Evolutionary conservation across 106 monocot species (phyloP).

Genomic region (Dioscorea alata): DNA sequence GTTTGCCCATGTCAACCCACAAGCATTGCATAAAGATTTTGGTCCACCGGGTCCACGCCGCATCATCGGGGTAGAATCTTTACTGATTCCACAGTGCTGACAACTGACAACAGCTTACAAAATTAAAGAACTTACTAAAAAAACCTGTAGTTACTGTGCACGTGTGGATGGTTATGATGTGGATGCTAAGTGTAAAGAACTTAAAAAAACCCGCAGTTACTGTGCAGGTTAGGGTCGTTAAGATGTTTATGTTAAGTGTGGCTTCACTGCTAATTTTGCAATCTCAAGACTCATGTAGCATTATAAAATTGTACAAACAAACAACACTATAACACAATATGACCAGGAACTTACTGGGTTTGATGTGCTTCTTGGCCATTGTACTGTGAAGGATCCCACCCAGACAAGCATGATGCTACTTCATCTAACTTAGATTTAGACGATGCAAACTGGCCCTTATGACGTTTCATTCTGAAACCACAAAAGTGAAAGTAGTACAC

Average conservation of each 20-base stretch:
- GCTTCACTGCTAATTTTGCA: too few species aligned
- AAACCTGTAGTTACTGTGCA: too few species aligned
- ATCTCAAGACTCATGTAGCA: too few species aligned
- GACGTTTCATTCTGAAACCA: conserved; percentile 33
- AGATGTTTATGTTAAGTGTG: too few species aligned
- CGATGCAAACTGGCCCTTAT: conserved; percentile 51
- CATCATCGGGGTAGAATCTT: conserved; percentile 44
- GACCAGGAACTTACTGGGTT: conserved; percentile 19
- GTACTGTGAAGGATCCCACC: conserved; percentile 14
- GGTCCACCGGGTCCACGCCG: conserved; percentile 49
- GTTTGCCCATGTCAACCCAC: conserved; percentile 51
- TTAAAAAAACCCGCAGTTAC: not conserved
- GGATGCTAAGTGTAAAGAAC: not conserved
- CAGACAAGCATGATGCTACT: conserved; percentile 1
- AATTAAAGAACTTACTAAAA: not conserved
- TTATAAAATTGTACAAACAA: not conserved
- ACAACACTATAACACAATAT: not conserved
- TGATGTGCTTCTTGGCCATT: conserved; percentile 12
- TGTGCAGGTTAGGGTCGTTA: too few species aligned
- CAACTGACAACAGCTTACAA: conserved; percentile 23
- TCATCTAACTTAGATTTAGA: conserved; percentile 33
- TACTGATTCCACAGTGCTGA: conserved; percentile 33
- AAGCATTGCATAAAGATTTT: conserved; percentile 46
- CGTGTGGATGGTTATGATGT: too few species aligned
- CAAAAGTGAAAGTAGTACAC: too few species aligned